phyloP scores from a whole-genome alignment of 768 basidiomycete genomes.

The Cyclocybe cylindracea region DNA sequence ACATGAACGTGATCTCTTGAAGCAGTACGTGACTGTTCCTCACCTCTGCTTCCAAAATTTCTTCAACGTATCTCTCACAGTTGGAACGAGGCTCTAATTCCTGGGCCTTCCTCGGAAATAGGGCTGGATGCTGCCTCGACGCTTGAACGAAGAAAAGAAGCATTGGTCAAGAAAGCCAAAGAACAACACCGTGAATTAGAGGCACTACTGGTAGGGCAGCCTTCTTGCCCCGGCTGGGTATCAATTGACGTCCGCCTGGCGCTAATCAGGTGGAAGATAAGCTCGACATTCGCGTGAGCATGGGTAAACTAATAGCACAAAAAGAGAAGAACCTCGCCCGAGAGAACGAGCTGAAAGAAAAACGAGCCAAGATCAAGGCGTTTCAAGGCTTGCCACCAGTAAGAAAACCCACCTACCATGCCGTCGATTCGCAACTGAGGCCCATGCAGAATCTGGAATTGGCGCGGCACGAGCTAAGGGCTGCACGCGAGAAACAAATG shows the following conservation, averaged over 20 bases:
- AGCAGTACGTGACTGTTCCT: slow-evolving; percentile 29
- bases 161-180: slow-evolving; percentile 44
- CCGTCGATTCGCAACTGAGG: not conserved
- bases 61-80: slow-evolving; percentile 19
- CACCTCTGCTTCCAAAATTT: not conserved
- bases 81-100: slow-evolving; percentile 32
- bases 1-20: slow-evolving; percentile 38
- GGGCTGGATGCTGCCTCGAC: slow-evolving; percentile 25
- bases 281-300: slow-evolving; percentile 30
- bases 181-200: slow-evolving; percentile 46
- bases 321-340: slow-evolving; percentile 36
- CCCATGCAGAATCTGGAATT: slow-evolving; percentile 43
- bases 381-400: slow-evolving; percentile 56
- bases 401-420: not conserved
- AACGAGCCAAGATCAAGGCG: slow-evolving; percentile 43
- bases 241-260: not conserved
- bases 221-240: not conserved
- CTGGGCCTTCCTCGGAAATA: slow-evolving; percentile 17
- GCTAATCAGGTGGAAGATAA: slow-evolving; percentile 28
- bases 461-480: slow-evolving; percentile 41
- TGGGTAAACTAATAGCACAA: slow-evolving; percentile 38
- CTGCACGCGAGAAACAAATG: slow-evolving; percentile 43
- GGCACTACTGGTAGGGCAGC: slow-evolving; percentile 26
- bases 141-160: slow-evolving; percentile 41
- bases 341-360: slow-evolving; percentile 41